phyloP scores from a whole-genome alignment of 139 green algal genomes.

The Closterium sp. region DNA sequence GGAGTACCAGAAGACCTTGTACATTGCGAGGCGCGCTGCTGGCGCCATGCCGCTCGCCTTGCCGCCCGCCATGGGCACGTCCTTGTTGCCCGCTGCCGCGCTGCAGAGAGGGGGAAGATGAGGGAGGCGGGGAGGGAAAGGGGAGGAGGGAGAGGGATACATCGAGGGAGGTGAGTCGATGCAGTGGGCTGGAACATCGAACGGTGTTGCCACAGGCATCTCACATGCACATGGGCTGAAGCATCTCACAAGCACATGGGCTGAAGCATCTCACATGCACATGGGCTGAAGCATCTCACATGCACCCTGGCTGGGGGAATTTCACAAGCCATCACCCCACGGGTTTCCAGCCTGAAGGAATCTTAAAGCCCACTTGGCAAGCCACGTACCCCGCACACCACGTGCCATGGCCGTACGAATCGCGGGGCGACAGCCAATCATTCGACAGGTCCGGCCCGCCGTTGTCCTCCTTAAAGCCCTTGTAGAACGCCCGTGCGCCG shows the following conservation, averaged over 20 bases:
- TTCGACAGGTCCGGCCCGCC: neutral
- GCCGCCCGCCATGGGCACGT: neutral
- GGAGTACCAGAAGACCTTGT: slow-evolving; percentile 13
- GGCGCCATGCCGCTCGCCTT: neutral
- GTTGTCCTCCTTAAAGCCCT: neutral
- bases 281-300: no score
- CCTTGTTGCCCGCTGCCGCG: neutral
- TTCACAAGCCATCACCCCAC: no score
- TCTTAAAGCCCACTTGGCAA: no score
- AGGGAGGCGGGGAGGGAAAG: neutral
- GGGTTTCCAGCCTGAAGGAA: no score
- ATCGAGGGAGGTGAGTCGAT: neutral
- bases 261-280: no score
- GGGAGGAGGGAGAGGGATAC: neutral
- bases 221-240: no score
- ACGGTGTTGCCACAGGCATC: no score
- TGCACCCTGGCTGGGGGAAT: no score
- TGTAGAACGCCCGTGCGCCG: slow-evolving; percentile 11
- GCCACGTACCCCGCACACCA: neutral
- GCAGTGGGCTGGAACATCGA: no score
- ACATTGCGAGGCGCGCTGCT: slow-evolving; percentile 2
- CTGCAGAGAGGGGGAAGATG: neutral
- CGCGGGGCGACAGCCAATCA: slow-evolving; percentile 9
- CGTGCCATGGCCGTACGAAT: slow-evolving; percentile 17
- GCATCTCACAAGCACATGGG: no score